phyloP scores from a whole-genome alignment of 345 rosid genomes.

The Arabidopsis thaliana region TAIR10.1 NC_003076.8:2526001-2526500 shows the following conservation, averaged over 20 bases:
- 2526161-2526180: background rate
- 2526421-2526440: background rate
- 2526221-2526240: background rate
- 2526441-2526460: constrained; percentile 10
- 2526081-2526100: constrained; percentile 93
- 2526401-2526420: constrained; percentile 2
- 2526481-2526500: background rate
- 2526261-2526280: constrained; percentile 48
- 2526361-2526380: constrained; percentile 16
- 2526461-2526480: constrained; percentile 8
- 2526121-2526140: constrained; percentile 46
- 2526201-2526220: constrained; percentile 5
- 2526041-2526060: constrained; percentile 85
- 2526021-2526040: constrained; percentile 90
- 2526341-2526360: constrained; percentile 94
- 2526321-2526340: constrained; percentile 88
- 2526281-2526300: constrained; percentile 86
- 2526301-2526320: constrained; percentile 81
- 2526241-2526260: background rate
- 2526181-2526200: constrained; percentile 1
- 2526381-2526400: constrained; percentile 1
- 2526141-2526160: constrained; percentile 20
- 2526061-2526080: constrained; percentile 91
- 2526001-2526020: constrained; percentile 85
- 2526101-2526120: constrained; percentile 94